Evolutionary conservation across 1,139 yeast genomes (phyloP).

Genomic region (Lodderomyces parapsilosis): DNA sequence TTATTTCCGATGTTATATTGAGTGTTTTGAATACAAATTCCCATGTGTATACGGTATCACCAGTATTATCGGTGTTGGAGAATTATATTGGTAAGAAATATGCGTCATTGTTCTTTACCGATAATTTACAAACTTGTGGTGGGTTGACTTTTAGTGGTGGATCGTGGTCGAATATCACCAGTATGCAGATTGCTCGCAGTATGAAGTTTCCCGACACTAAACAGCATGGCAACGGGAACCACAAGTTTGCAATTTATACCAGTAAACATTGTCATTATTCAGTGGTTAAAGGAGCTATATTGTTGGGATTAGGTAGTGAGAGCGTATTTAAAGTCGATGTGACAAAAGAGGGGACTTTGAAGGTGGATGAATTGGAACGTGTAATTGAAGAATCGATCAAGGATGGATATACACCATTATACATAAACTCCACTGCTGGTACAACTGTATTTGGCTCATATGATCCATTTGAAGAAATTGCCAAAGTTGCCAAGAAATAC

Average conservation of each 20-base stretch:
- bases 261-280: slow-evolving; percentile 79
- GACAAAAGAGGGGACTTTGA: slow-evolving; percentile 56
- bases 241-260: slow-evolving; percentile 68
- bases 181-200: slow-evolving; percentile 75
- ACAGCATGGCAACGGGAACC: slow-evolving; percentile 50
- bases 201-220: slow-evolving; percentile 70
- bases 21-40: slow-evolving; percentile 78
- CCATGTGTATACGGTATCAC: slow-evolving; percentile 85
- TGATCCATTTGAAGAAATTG: slow-evolving; percentile 62
- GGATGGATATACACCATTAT: slow-evolving; percentile 69
- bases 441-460: slow-evolving; percentile 87
- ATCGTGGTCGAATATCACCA: slow-evolving; percentile 80
- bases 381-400: slow-evolving; percentile 43
- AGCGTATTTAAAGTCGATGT: slow-evolving; percentile 67
- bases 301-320: slow-evolving; percentile 68
- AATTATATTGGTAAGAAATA: slow-evolving; percentile 66
- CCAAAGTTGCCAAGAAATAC: slow-evolving; percentile 52
- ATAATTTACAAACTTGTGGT: slow-evolving; percentile 49
- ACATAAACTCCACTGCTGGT: slow-evolving; percentile 83
- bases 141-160: slow-evolving; percentile 90
- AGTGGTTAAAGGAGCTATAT: slow-evolving; percentile 78
- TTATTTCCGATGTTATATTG: slow-evolving; percentile 67
- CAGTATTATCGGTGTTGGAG: slow-evolving; percentile 75
- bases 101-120: slow-evolving; percentile 60
- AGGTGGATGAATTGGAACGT: slow-evolving; percentile 43